Evolutionary conservation across 208 protist species (phyloP), one percentile per base, ranked within the genome.

Genomic region (Crithidia acanthocephali): DNA sequence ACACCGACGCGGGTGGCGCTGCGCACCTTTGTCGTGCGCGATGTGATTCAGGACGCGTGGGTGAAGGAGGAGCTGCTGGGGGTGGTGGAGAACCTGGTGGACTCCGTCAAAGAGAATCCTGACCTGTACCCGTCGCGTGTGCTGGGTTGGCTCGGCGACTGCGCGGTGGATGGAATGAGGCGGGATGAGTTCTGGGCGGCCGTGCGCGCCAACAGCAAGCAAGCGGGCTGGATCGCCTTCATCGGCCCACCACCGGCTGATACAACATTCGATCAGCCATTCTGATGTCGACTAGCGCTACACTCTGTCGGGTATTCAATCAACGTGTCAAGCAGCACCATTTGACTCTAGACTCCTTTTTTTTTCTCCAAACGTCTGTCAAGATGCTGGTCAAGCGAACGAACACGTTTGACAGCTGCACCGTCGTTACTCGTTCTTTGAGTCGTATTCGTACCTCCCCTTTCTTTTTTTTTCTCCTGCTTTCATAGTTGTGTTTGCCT

Each of bases 51-150:
- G 37, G 92, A 96, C 63, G 16, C 63, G 15, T 96, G 88, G 87
- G 92, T 96, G 56, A 79, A 80, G 50, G 92, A 96, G 58, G 88
- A 96, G 60, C 87, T 96, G 23, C 72, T 95, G 33, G 82, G 72
- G 23, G 73, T 93, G 48, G 86, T 78, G 18, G 75, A 78, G 52
- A 83, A 88, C 28, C 58, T 86, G 1, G 80, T 80, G 2, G 83
- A 74, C 25, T 78, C 80, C 10, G 67, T 92, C 28, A 81, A 82
- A 61, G 52, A 37, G 20, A 89, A 96, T 81, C 69, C 55, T 1
- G 72, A 76, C 37, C 47, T 96, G 8, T 91, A 81, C 71, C 88
- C 87, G 20, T 53, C 60, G 9, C 80, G 76, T 28, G 71, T 91
- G 11, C 68, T 95, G 9, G 23, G 33, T 30, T 83, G 84, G 51